Base-by-base conservation (phyloP, 2,329 filamentous ascomycete species). In the Endothia cerciana region DNA sequence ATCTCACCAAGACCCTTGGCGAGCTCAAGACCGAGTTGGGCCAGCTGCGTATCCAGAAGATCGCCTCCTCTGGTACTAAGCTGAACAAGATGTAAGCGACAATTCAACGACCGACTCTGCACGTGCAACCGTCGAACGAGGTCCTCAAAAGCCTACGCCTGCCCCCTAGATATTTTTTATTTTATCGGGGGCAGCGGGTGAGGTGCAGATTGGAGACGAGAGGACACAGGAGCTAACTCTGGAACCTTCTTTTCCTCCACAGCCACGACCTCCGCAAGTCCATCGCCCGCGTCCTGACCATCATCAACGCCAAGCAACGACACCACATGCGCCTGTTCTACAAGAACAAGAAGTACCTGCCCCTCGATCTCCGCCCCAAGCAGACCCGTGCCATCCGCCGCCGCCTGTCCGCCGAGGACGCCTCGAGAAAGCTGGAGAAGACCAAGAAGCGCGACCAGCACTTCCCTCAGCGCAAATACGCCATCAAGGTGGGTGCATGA, bases 281-380 rank as follows among this genome's bases (percentile, higher is more conserved):
- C 73, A 97, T 99, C 84, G 96, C 95, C 79, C 94, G 94, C 80
- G 92, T 97, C 84, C 90, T 99, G 77, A 99, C 95, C 83, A 89
- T 99, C 86, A 97, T 99, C 90, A 99, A 98, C 89, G 91, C 93
- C 84, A 98, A 97, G 89, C 95, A 99, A 88, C 91, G 96, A 82
- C 87, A 93, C 74, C 94, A 98, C 86, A 93, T 99, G 78, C 93
- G 94, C 77, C 88, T 98, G 74, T 98, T 98, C 91, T 99, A 99
- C 90, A 96, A 97, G 89, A 91, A 91, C 90, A 98, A 98, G 92
- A 98, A 97, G 89, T 97, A 97, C 89, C 85, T 93, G 72, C 95
- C 95, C 73, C 93, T 99, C 81, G 96, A 99, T 83, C 94, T 99
- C 86, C 92, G 95, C 83, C 84, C 93, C 80, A 98, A 98, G 92